Evolutionary conservation across 2,329 filamentous ascomycete species (phyloP).

Genomic region (Apiospora koreana): DNA sequence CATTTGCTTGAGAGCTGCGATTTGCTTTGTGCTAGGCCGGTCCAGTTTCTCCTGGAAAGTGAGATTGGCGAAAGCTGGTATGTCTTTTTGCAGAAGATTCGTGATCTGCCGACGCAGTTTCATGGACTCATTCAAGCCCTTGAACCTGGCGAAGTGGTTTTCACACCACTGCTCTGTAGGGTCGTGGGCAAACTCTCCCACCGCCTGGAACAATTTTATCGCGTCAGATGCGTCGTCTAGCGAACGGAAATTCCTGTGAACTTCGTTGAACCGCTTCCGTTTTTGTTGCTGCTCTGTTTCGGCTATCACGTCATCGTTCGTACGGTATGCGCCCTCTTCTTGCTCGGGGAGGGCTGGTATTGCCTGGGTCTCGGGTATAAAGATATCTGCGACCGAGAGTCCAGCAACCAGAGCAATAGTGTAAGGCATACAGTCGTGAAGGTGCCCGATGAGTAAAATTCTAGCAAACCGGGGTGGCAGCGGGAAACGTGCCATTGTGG

Average conservation of each 20-base stretch:
- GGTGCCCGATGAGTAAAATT: conserved; percentile 85
- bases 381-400: conserved; percentile 84
- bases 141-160: conserved; percentile 81
- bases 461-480: conserved; percentile 88
- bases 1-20: conserved; percentile 86
- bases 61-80: conserved; percentile 63
- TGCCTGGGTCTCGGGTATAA: conserved; percentile 78
- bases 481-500: conserved; percentile 84
- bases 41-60: conserved; percentile 58
- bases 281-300: conserved; percentile 69
- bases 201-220: conserved; percentile 84
- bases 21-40: conserved; percentile 64
- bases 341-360: conserved; percentile 58
- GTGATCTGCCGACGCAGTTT: conserved; percentile 84
- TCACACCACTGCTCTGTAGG: conserved; percentile 74
- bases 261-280: conserved; percentile 63
- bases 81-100: conserved; percentile 74
- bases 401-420: conserved; percentile 87
- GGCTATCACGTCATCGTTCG: conserved; percentile 69
- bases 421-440: conserved; percentile 80
- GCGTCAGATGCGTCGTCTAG: conserved; percentile 84
- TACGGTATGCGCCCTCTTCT: conserved; percentile 45
- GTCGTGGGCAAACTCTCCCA: conserved; percentile 83
- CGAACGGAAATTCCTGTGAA: conserved; percentile 76
- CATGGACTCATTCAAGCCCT: conserved; percentile 82